A percentile compares a stretch with the other conserved stretches of the same genome.
Conservation (phyloP, 768 basidiomycete genomes). For the Cantharellus anzutake region DNA sequence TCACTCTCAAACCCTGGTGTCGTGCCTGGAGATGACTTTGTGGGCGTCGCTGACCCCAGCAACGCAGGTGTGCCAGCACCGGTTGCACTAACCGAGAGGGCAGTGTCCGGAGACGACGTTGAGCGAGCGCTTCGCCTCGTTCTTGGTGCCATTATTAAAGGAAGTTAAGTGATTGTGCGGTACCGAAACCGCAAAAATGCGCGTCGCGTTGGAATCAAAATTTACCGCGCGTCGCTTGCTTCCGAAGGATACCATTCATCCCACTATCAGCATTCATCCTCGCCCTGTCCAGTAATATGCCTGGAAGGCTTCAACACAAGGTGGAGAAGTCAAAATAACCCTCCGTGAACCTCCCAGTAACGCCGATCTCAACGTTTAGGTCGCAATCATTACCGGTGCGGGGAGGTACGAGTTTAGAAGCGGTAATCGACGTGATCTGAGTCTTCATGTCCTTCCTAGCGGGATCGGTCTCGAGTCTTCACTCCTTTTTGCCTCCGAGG, state of each 20-base stretch:
- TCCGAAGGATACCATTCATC: neutral
- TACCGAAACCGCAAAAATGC: too few relatives aligned
- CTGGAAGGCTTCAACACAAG: constrained; percentile 50
- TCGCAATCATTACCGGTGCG: constrained; percentile 71
- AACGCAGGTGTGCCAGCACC: too few relatives aligned
- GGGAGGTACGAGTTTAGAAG: constrained; percentile 42
- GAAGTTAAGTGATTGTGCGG: too few relatives aligned
- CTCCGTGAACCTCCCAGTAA: neutral
- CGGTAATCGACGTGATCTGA: too few relatives aligned
- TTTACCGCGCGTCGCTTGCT: neutral
- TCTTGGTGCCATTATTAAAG: neutral
- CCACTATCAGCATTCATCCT: neutral
- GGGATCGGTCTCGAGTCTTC: constrained; percentile 94
- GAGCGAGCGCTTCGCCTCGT: neutral
- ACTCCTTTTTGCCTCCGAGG: constrained; percentile 88
- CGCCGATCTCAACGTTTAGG: constrained; percentile 19
- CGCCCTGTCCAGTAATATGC: constrained; percentile 22
- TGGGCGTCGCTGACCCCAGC: neutral
- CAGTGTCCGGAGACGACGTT: neutral
- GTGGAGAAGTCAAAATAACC: constrained; percentile 15
- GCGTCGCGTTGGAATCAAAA: too few relatives aligned
- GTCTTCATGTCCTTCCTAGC: constrained; percentile 22
- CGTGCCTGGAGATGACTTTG: neutral
- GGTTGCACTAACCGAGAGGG: too few relatives aligned
- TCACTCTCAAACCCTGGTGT: neutral